phyloP scores from a whole-genome alignment of 2,329 filamentous ascomycete species.

The Daldinia sp. region DNA sequence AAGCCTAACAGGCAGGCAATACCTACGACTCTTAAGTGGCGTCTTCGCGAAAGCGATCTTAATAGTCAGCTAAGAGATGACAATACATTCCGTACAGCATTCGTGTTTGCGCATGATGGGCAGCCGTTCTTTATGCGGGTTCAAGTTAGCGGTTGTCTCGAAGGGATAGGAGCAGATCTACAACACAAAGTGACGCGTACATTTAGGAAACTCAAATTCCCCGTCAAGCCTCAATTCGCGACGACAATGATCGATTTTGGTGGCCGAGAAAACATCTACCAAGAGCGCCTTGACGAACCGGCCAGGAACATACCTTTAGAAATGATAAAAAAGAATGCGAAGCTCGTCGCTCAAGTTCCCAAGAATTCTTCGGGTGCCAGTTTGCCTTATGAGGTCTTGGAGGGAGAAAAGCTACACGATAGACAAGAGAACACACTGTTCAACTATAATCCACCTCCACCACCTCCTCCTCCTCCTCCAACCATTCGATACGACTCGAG shows the following conservation, averaged over 20 bases:
- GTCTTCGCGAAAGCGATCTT: background rate
- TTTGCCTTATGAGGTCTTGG: background rate
- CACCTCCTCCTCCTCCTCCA: too few species aligned
- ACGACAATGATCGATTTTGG: background rate
- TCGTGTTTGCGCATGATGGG: background rate
- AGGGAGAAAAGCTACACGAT: background rate
- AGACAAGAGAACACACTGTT: too few species aligned
- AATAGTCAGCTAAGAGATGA: background rate
- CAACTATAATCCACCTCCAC: too few species aligned
- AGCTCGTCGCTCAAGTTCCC: background rate
- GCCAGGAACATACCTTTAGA: background rate
- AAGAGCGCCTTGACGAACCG: background rate
- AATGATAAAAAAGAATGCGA: background rate
- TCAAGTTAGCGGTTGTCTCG: background rate
- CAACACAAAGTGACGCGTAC: background rate
- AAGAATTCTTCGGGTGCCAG: background rate
- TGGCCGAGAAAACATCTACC: background rate
- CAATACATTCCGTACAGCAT: background rate
- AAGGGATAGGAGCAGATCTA: background rate
- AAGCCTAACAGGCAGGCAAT: background rate
- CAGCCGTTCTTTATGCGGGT: background rate
- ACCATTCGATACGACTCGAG: background rate
- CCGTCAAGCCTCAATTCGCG: background rate
- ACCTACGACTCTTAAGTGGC: background rate
- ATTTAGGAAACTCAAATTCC: background rate